Conservation (phyloP, 2,329 filamentous ascomycete genomes). For the Penicillium sp. region DNA sequence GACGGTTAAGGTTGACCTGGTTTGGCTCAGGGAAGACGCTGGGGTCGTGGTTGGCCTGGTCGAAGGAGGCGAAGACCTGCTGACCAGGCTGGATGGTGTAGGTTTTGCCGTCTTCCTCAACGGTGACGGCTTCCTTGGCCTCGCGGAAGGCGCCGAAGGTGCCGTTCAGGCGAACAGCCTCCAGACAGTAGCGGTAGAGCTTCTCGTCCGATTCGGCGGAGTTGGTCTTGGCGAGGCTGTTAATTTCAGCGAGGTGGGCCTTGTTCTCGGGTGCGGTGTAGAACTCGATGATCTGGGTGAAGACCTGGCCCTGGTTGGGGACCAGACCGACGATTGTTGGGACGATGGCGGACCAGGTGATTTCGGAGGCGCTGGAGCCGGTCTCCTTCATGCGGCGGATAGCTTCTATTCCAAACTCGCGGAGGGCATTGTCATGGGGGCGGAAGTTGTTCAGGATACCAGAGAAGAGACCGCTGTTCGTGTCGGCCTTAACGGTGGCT, state of each 20-base stretch:
- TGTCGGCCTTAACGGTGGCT: conserved; percentile 63
- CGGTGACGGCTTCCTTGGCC: conserved; percentile 48
- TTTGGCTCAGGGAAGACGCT: conserved; percentile 62
- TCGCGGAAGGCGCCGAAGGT: conserved; percentile 62
- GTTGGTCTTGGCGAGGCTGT: conserved; percentile 58
- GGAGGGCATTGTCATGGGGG: conserved; percentile 57
- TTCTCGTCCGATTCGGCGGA: conserved; percentile 60
- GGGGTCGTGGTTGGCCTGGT: conserved; percentile 56
- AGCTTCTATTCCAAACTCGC: conserved; percentile 64
- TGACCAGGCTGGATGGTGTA: conserved; percentile 57
- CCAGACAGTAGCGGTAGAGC: conserved; percentile 69
- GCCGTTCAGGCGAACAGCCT: conserved; percentile 68
- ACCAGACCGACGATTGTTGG: conserved; percentile 67
- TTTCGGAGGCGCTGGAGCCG: conserved; percentile 63
- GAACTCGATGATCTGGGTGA: conserved; percentile 71
- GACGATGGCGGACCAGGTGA: conserved; percentile 69
- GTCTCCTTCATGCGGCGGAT: conserved; percentile 64
- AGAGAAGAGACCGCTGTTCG: conserved; percentile 57
- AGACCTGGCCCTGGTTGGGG: conserved; percentile 69
- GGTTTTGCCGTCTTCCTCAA: conserved; percentile 53
- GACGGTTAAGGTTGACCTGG: conserved; percentile 62
- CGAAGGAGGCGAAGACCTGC: conserved; percentile 64
- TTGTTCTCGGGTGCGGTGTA: conserved; percentile 62
- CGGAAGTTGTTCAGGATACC: conserved; percentile 50
- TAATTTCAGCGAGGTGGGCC: conserved; percentile 60